phyloP scores from a whole-genome alignment of 495 filamentous ascomycete genomes.

The Penicillium coprophilum region DNA sequence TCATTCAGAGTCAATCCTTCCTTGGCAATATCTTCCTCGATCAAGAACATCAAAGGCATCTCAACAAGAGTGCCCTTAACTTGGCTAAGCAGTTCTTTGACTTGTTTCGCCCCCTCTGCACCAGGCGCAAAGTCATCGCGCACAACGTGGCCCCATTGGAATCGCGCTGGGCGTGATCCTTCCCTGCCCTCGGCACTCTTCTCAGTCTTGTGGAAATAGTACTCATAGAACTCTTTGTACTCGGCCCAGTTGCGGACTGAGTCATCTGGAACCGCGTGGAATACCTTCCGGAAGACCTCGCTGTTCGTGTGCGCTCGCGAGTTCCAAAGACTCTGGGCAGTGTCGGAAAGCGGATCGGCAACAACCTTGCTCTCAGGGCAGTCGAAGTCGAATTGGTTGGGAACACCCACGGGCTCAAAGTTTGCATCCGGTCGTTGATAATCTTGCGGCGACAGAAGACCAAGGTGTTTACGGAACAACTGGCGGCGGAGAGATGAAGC shows the following conservation, averaged over 20 bases:
- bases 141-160: slow-evolving; percentile 84
- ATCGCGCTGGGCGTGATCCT: slow-evolving; percentile 45
- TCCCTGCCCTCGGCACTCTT: slow-evolving; percentile 41
- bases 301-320: slow-evolving; percentile 75
- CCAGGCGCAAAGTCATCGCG: slow-evolving; percentile 70
- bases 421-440: slow-evolving; percentile 63
- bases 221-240: slow-evolving; percentile 79
- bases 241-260: slow-evolving; percentile 75
- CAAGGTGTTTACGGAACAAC: slow-evolving; percentile 89
- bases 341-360: slow-evolving; percentile 67
- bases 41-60: slow-evolving; percentile 90
- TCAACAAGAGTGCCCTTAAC: slow-evolving; percentile 82
- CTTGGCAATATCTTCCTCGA: slow-evolving; percentile 84
- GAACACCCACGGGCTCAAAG: slow-evolving; percentile 70
- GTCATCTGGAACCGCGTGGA: slow-evolving; percentile 87
- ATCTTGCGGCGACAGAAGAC: slow-evolving; percentile 73
- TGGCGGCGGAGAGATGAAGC: slow-evolving; percentile 80
- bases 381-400: slow-evolving; percentile 82
- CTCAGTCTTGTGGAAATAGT: slow-evolving; percentile 64
- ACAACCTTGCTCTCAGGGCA: slow-evolving; percentile 71
- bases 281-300: slow-evolving; percentile 78
- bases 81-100: slow-evolving; percentile 77
- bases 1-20: slow-evolving; percentile 77
- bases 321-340: slow-evolving; percentile 71
- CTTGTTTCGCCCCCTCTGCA: slow-evolving; percentile 59